Conservation (phyloP, 1,139 yeast genomes). For the Candida glucosophila region DNA sequence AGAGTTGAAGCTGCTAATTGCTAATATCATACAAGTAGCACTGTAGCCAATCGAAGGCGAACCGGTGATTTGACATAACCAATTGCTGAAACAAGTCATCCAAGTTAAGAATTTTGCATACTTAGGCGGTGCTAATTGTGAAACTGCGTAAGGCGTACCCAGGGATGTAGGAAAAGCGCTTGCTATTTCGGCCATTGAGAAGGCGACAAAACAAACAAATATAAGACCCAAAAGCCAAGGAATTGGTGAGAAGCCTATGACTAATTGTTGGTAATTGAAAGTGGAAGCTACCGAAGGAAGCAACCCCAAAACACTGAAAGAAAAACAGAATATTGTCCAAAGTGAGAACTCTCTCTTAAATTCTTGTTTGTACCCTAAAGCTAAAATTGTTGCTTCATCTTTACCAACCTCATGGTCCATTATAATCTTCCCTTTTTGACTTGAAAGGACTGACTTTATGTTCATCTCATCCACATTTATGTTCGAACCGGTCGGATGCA, state of each 20-base stretch:
- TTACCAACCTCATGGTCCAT: constrained; percentile 38
- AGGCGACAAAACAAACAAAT: constrained; percentile 43
- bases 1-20: constrained; percentile 34
- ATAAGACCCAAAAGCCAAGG: constrained; percentile 47
- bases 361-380: constrained; percentile 68
- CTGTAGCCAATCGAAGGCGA: constrained; percentile 60
- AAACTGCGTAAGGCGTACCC: constrained; percentile 43
- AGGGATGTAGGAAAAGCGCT: constrained; percentile 40
- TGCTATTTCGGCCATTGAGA: constrained; percentile 39
- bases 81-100: constrained; percentile 53
- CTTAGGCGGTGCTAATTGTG: constrained; percentile 46
- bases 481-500: constrained; percentile 25
- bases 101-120: constrained; percentile 49
- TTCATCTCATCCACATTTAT: constrained; percentile 33
- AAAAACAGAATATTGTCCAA: constrained; percentile 57
- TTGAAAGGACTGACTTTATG: constrained; percentile 31
- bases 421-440: constrained; percentile 28
- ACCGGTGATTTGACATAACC: constrained; percentile 33
- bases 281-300: constrained; percentile 63
- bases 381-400: constrained; percentile 52
- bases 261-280: constrained; percentile 45
- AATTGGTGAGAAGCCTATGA: constrained; percentile 43
- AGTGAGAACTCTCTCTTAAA: constrained; percentile 61
- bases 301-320: constrained; percentile 65
- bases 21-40: constrained; percentile 53